A percentile compares a stretch with the other conserved stretches of the same genome.
Evolutionary conservation across 495 filamentous ascomycete genomes (phyloP).

Genomic region (Talaromyces proteolyticus): DNA sequence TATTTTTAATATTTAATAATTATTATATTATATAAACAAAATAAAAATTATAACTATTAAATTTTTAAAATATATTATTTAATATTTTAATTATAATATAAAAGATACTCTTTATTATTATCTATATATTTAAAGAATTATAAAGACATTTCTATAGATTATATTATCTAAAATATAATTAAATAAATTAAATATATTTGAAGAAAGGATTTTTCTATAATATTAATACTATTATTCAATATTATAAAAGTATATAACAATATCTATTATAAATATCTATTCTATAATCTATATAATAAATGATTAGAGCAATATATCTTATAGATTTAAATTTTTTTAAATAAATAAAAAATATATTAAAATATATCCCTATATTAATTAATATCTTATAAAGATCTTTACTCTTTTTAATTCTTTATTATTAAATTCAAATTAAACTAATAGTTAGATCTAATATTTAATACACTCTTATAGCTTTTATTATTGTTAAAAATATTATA

Average conservation of each 20-base stretch:
- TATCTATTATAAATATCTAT: conserved; percentile 13
- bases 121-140: conserved; percentile 19
- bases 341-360: background rate
- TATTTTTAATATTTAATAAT: no score
- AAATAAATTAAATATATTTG: no score
- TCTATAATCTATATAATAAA: conserved; percentile 15
- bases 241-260: conserved; percentile 7
- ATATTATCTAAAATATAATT: no score
- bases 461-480: background rate
- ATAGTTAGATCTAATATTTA: background rate
- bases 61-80: conserved; percentile 16
- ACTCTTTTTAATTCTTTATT: conserved; percentile 11
- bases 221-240: no score
- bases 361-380: background rate
- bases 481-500: background rate
- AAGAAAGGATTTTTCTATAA: no score
- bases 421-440: background rate
- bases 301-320: conserved; percentile 3
- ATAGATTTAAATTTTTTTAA: conserved; percentile 10
- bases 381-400: conserved; percentile 17
- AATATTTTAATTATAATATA: conserved; percentile 17
- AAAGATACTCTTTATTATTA: no score
- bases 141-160: conserved; percentile 10
- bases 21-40: background rate
- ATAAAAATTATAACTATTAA: conserved; percentile 17